Evolutionary conservation across 148 eudicot species (phyloP).

Genomic region (Gaultheria prostrata): DNA sequence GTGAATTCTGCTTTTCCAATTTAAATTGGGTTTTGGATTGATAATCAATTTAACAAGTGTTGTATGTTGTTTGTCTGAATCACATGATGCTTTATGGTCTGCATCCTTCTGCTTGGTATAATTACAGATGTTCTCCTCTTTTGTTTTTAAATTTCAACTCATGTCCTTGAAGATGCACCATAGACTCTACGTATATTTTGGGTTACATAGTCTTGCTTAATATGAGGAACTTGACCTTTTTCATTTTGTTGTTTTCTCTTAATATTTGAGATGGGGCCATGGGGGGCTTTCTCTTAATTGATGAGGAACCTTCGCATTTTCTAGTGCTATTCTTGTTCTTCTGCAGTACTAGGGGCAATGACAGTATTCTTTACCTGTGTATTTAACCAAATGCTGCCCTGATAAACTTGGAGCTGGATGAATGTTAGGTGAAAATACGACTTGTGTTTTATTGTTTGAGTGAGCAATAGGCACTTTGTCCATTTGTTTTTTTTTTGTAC

Average conservation of each 20-base stretch:
- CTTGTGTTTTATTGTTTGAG: background rate
- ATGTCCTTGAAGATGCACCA: background rate
- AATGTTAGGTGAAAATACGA: background rate
- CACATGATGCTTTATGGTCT: too few species aligned
- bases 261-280: background rate
- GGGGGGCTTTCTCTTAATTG: background rate
- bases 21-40: background rate
- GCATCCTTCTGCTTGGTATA: too few species aligned
- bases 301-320: background rate
- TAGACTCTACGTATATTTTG: background rate
- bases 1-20: constrained; percentile 3
- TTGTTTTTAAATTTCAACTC: too few species aligned
- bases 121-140: too few species aligned
- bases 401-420: constrained; percentile 2
- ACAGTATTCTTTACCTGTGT: background rate
- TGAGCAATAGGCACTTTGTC: background rate
- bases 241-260: background rate
- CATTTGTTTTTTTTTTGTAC: background rate
- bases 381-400: background rate
- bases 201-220: background rate
- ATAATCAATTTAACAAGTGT: background rate
- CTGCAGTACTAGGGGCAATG: background rate
- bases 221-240: background rate
- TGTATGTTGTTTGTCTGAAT: background rate
- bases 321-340: background rate